phyloP scores from a whole-genome alignment of 176 grass and related monocot species.

The Dactylis glomerata region DNA sequence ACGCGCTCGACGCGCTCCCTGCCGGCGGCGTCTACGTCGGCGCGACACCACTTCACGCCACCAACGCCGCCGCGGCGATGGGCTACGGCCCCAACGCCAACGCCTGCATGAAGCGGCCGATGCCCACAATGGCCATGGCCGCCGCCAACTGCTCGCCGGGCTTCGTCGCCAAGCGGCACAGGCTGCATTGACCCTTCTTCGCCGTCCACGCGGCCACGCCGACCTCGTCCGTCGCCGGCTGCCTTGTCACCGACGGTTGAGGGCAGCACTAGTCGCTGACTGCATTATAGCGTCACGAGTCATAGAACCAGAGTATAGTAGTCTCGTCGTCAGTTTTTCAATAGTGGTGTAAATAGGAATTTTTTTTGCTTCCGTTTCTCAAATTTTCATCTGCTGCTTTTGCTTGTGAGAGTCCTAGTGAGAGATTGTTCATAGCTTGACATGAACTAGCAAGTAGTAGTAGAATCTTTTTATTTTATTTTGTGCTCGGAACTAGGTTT shows the following conservation, averaged over 20 bases:
- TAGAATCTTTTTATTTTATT: neutral
- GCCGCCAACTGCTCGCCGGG: constrained; percentile 22
- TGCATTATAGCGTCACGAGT: constrained; percentile 26
- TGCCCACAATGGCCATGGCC: constrained; percentile 10
- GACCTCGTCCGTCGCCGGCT: neutral
- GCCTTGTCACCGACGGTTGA: neutral
- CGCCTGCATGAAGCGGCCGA: constrained; percentile 35
- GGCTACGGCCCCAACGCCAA: neutral
- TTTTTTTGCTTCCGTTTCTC: neutral
- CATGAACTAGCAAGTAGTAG: neutral
- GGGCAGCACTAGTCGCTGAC: constrained; percentile 30
- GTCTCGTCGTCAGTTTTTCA: constrained; percentile 14
- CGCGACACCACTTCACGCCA: neutral
- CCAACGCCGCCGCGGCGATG: neutral
- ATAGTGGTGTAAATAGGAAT: constrained; percentile 31
- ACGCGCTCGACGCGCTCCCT: constrained; percentile 41
- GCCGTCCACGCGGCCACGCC: neutral
- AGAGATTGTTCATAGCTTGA: constrained; percentile 41
- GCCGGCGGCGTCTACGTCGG: neutral
- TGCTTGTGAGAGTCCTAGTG: neutral
- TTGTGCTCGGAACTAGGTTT: constrained; percentile 15
- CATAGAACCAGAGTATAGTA: constrained; percentile 40
- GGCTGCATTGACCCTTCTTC: constrained; percentile 34
- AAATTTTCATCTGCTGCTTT: neutral
- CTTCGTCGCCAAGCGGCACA: constrained; percentile 41